Evolutionary conservation across 164 flowering plant species (phyloP).

Genomic region (Tetracentron sinense): DNA sequence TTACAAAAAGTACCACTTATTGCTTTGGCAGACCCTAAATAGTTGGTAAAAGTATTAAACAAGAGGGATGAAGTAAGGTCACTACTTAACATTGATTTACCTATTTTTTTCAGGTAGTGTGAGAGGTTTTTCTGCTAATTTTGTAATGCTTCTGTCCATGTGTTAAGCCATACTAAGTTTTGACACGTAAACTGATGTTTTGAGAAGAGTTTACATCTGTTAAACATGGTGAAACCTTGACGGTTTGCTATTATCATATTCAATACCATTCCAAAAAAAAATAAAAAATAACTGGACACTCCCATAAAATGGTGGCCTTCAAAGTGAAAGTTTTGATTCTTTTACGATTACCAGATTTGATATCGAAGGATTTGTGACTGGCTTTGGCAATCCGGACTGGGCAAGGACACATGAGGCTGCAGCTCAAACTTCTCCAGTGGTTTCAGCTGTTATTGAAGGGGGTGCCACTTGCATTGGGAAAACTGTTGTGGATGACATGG

Average conservation of each 20-base stretch:
- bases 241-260: too few species aligned
- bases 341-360: conserved; percentile 60
- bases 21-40: too few species aligned
- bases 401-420: conserved; percentile 72
- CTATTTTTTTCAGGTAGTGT: background rate
- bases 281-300: too few species aligned
- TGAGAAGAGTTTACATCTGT: background rate
- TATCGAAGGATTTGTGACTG: conserved; percentile 79
- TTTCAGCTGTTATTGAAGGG: conserved; percentile 71
- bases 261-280: too few species aligned
- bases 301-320: too few species aligned
- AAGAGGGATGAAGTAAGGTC: too few species aligned
- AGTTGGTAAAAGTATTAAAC: too few species aligned
- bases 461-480: conserved; percentile 90
- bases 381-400: conserved; percentile 95
- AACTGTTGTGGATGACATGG: conserved; percentile 84
- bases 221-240: too few species aligned
- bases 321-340: conserved; percentile 1
- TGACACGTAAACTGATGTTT: background rate
- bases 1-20: too few species aligned
- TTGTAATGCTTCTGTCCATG: background rate
- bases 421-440: conserved; percentile 53
- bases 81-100: background rate
- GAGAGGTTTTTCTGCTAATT: background rate
- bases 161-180: background rate